Conservation (phyloP, 495 filamentous ascomycete genomes). For the Aspergillus cristatus region DNA sequence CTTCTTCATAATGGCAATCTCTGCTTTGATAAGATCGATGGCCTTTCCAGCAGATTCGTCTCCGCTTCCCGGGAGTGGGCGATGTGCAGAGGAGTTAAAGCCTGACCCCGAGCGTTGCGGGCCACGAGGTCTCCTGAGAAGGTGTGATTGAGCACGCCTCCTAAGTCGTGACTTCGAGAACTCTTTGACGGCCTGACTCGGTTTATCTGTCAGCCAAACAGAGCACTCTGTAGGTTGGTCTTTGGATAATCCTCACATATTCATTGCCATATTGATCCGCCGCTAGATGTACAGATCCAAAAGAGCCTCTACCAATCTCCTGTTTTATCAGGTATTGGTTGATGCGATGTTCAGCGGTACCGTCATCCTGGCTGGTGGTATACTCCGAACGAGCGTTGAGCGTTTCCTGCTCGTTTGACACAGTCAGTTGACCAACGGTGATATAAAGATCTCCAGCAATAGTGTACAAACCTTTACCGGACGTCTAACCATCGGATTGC, state of each 20-base stretch:
- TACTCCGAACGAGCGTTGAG: conserved; percentile 85
- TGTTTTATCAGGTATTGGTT: conserved; percentile 93
- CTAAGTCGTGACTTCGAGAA: conserved; percentile 89
- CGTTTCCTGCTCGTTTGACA: conserved; percentile 56
- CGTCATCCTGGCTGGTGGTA: conserved; percentile 75
- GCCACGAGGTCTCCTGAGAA: conserved; percentile 61
- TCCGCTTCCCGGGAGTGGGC: conserved; percentile 37
- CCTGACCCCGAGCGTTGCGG: conserved; percentile 45
- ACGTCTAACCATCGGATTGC: conserved; percentile 60
- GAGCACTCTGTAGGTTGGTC: background rate
- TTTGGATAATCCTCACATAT: conserved; percentile 58
- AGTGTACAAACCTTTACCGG: conserved; percentile 58
- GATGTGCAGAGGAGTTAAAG: conserved; percentile 55
- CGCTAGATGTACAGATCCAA: conserved; percentile 87
- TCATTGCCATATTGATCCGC: conserved; percentile 85
- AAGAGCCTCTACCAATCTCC: conserved; percentile 92
- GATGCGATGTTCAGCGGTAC: conserved; percentile 67
- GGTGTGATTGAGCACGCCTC: conserved; percentile 88
- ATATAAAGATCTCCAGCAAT: too few species aligned
- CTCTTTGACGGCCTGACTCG: conserved; percentile 78
- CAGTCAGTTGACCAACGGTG: conserved; percentile 17
- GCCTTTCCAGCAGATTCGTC: conserved; percentile 62
- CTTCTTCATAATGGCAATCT: conserved; percentile 99
- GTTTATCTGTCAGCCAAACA: conserved; percentile 1
- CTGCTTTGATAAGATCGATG: conserved; percentile 82